Conservation (phyloP, 805 yeast genomes). For the Ogataea zsoltii region DNA sequence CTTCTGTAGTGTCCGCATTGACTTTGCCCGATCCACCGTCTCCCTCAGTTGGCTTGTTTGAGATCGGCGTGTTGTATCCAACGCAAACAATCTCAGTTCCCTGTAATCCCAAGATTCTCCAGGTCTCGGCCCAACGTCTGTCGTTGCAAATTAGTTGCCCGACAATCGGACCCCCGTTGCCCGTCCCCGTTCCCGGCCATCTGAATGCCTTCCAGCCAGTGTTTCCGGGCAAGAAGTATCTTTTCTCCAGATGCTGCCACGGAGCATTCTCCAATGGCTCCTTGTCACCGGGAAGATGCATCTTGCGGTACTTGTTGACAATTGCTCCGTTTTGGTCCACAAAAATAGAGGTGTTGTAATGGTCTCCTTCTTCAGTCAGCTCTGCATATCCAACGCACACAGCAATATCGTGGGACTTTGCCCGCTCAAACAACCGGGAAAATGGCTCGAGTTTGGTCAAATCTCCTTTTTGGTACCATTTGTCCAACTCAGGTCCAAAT, state of each 20-base stretch:
- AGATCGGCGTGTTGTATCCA: slow-evolving; percentile 39
- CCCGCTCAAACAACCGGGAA: slow-evolving; percentile 38
- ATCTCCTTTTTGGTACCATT: slow-evolving; percentile 38
- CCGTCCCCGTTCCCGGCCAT: slow-evolving; percentile 36
- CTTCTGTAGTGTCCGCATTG: slow-evolving; percentile 30
- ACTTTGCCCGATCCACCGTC: slow-evolving; percentile 23
- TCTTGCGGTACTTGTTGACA: slow-evolving; percentile 38
- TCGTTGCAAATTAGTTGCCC: slow-evolving; percentile 41
- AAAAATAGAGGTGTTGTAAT: slow-evolving; percentile 36
- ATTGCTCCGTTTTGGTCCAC: slow-evolving; percentile 34
- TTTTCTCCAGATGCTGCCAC: slow-evolving; percentile 40
- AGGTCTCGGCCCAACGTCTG: slow-evolving; percentile 42
- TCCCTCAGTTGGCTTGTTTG: slow-evolving; percentile 34
- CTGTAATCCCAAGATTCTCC: slow-evolving; percentile 39
- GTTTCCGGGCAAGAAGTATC: slow-evolving; percentile 39
- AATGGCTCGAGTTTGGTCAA: slow-evolving; percentile 28
- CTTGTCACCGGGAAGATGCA: slow-evolving; percentile 39
- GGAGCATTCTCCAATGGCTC: slow-evolving; percentile 35
- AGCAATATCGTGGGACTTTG: slow-evolving; percentile 32
- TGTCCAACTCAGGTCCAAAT: slow-evolving; percentile 36
- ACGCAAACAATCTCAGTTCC: slow-evolving; percentile 37
- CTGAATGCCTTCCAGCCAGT: slow-evolving; percentile 38
- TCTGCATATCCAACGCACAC: slow-evolving; percentile 41
- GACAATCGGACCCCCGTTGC: slow-evolving; percentile 32
- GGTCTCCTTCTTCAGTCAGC: slow-evolving; percentile 38